These are phyloP conservation scores for Leptographium radiaticola DNA, from an alignment of 2,329 filamentous ascomycete genomes.

Conservation along the genomic window DNA sequence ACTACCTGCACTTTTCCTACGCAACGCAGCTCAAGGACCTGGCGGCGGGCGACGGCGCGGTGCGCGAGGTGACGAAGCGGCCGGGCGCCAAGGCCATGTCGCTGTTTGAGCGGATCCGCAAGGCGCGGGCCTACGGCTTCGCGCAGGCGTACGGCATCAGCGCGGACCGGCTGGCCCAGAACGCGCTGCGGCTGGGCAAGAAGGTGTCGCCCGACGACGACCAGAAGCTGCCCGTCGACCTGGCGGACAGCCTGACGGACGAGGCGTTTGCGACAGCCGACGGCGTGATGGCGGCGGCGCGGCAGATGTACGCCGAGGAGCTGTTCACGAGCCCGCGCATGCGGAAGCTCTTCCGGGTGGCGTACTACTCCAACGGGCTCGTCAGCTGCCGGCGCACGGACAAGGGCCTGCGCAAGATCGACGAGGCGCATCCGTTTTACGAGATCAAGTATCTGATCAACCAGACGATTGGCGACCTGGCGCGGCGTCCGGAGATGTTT, in stretches of 20 bases:
- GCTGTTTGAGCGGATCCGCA: slow-evolving; percentile 74
- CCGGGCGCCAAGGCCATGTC: slow-evolving; percentile 66
- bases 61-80: slow-evolving; percentile 56
- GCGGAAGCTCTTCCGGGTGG: slow-evolving; percentile 71
- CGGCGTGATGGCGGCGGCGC: slow-evolving; percentile 65
- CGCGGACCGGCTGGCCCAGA: slow-evolving; percentile 77
- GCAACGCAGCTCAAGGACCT: slow-evolving; percentile 72
- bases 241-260: slow-evolving; percentile 68
- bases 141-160: slow-evolving; percentile 85
- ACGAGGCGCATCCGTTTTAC: slow-evolving; percentile 91
- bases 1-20: slow-evolving; percentile 94
- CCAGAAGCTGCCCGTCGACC: slow-evolving; percentile 63
- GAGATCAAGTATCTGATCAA: slow-evolving; percentile 95
- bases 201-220: slow-evolving; percentile 80
- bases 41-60: slow-evolving; percentile 43
- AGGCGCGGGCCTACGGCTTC: slow-evolving; percentile 65
- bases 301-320: slow-evolving; percentile 83
- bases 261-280: slow-evolving; percentile 63
- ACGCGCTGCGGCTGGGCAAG: slow-evolving; percentile 65
- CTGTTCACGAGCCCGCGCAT: slow-evolving; percentile 77
- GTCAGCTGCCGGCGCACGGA: slow-evolving; percentile 86
- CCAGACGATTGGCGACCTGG: slow-evolving; percentile 71
- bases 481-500: slow-evolving; percentile 75
- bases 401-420: slow-evolving; percentile 85
- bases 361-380: slow-evolving; percentile 71